A percentile compares a stretch with the other conserved stretches of the same genome.
Conservation (phyloP, 2,329 filamentous ascomycete genomes). For the Dactylellina haptotyla region DNA sequence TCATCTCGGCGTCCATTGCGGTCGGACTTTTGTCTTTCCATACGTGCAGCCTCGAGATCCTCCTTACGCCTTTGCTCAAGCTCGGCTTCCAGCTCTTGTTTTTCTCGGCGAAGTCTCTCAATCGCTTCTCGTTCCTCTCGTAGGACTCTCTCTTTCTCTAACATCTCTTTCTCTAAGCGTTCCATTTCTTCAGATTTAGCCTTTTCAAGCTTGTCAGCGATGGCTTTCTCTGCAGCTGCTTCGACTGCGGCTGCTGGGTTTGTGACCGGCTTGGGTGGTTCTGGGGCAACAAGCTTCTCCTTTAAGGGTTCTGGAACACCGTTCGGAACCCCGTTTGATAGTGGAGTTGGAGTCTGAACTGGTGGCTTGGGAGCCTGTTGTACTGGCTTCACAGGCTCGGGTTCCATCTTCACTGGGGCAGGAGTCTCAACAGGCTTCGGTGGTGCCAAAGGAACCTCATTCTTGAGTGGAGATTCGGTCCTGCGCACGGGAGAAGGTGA, state of each 20-base stretch:
- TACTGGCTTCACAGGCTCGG: constrained; percentile 24
- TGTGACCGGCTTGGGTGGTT: constrained; percentile 26
- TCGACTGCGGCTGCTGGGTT: constrained; percentile 8
- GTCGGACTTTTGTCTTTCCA: constrained; percentile 50
- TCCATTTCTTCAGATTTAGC: constrained; percentile 28
- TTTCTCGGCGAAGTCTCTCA: constrained; percentile 43
- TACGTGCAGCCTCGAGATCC: constrained; percentile 41
- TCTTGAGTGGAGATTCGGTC: constrained; percentile 32
- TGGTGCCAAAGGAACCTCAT: constrained; percentile 32
- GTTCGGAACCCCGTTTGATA: too few species aligned
- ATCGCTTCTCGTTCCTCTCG: constrained; percentile 38
- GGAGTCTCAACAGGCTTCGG: constrained; percentile 31
- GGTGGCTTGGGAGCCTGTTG: background rate
- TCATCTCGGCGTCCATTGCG: constrained; percentile 42
- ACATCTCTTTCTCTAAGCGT: constrained; percentile 38
- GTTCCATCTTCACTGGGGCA: constrained; percentile 21
- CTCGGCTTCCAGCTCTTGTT: constrained; percentile 34
- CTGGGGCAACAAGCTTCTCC: constrained; percentile 16
- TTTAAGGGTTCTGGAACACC: constrained; percentile 16
- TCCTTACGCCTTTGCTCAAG: constrained; percentile 35
- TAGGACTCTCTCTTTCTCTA: constrained; percentile 31
- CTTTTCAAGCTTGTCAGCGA: constrained; percentile 36
- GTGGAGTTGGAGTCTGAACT: background rate
- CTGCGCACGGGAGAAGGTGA: constrained; percentile 39
- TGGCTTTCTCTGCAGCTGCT: constrained; percentile 27